phyloP scores from a whole-genome alignment of 2,329 filamentous ascomycete genomes.

The Cryphonectria radicalis region DNA sequence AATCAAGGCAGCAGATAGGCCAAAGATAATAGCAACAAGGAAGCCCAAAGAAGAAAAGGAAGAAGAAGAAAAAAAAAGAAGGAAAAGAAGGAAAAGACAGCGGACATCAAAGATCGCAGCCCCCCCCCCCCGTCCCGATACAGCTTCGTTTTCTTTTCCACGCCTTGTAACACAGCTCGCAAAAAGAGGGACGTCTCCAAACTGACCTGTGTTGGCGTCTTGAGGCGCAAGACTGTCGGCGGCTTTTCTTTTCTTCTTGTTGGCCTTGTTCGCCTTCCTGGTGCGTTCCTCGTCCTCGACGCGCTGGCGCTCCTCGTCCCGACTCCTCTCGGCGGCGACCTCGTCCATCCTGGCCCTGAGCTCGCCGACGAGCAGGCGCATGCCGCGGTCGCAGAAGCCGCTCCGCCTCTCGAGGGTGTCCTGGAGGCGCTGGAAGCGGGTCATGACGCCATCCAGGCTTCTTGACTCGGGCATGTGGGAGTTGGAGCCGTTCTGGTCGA shows the following conservation, averaged over 20 bases:
- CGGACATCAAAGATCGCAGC: background rate
- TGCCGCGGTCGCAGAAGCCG: constrained; percentile 71
- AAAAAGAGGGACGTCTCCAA: background rate
- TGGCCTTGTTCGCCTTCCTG: constrained; percentile 64
- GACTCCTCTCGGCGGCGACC: constrained; percentile 47
- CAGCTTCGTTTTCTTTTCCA: background rate
- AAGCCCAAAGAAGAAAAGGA: background rate
- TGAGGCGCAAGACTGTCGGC: constrained; percentile 61
- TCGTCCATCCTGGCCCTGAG: constrained; percentile 67
- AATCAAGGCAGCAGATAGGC: background rate
- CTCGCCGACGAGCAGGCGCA: constrained; percentile 70
- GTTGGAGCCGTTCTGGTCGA: constrained; percentile 64
- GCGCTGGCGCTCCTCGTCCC: constrained; percentile 56
- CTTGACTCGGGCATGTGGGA: constrained; percentile 66
- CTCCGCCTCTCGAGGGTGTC: constrained; percentile 70
- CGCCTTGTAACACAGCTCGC: background rate
- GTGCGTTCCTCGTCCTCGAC: constrained; percentile 52
- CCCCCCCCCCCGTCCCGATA: background rate
- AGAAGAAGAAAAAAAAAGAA: background rate
- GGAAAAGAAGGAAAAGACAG: background rate
- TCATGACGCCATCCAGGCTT: constrained; percentile 66
- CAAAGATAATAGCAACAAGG: background rate
- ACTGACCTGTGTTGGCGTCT: constrained; percentile 49
- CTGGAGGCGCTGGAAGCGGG: constrained; percentile 65
- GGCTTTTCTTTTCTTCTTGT: constrained; percentile 81